Evolutionary conservation across 1,284 basidiomycete species (phyloP), one percentile per base, ranked within the genome.

Genomic region (Stereum hirsutum): DNA sequence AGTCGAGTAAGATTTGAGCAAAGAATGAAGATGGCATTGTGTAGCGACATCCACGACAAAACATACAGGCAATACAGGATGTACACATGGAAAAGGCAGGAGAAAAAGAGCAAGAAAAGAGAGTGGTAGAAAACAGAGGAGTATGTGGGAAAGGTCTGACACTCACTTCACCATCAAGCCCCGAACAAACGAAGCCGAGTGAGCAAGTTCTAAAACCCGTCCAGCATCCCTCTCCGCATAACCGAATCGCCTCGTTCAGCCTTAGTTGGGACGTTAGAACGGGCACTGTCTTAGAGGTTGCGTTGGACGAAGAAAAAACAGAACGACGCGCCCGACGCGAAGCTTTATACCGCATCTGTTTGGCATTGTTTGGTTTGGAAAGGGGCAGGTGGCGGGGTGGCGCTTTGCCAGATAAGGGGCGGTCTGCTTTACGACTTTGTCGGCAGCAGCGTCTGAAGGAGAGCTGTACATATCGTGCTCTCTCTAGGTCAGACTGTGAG

Each of bases 251-350:
- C 80, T 64, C 76, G 70, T 62, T 68, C 69, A 56, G 58, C 63
- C 68, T 77, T 50, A 50, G 17, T 46, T 52, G 46, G 47, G 44
- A 53, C 58, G 49, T 49, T 49, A 65, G 70, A 70, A 68, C 69
- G 75, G 80, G 81, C 73, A 84, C 81, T 84, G 81, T 84, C 81
- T 84, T 72, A 61, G 57, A 72, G 78, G 78, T 61, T 70, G 81
- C 81, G 76, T 64, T 63, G 53, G 46, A 53, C 45, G 53, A 47
- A 52, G 46, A 50, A 52, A 45, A 45, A 46, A 43, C n/a, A n/a
- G 44, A 36, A 40, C 26, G 38, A 31, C 33, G 32, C 44, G 38
- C 15, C 28, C 21, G 15, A 14, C 27, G n/a, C n/a, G n/a, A n/a
- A 8, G 28, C 21, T 30, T 38, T 43, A 38, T 43, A 30, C 3